phyloP scores from a whole-genome alignment of 1,284 basidiomycete species.

The Pyrrhoderma noxium region DNA sequence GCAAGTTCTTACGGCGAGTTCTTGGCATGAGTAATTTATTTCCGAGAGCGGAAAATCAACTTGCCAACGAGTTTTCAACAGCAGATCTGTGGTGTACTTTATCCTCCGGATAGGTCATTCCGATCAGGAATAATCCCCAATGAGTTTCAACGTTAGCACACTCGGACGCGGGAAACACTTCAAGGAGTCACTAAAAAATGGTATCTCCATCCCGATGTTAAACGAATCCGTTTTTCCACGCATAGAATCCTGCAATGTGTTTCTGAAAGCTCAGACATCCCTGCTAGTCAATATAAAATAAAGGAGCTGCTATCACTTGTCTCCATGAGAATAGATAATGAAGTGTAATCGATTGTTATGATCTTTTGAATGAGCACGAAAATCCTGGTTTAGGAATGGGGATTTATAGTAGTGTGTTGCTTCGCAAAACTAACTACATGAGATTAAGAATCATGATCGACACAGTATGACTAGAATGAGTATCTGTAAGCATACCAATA shows the following conservation, averaged over 20 bases:
- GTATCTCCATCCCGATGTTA: slow-evolving; percentile 73
- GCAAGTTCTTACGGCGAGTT: no score
- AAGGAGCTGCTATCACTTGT: slow-evolving; percentile 77
- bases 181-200: slow-evolving; percentile 65
- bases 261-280: slow-evolving; percentile 84
- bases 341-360: slow-evolving; percentile 86
- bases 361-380: slow-evolving; percentile 45
- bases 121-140: no score
- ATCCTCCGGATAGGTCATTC: no score
- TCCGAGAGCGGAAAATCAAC: no score
- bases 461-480: no score
- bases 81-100: no score
- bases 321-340: slow-evolving; percentile 84
- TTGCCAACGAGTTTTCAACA: no score
- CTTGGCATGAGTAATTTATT: no score
- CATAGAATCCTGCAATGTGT: slow-evolving; percentile 93
- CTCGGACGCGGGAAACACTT: slow-evolving; percentile 79
- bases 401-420: slow-evolving; percentile 69
- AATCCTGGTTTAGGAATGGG: slow-evolving; percentile 69
- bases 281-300: slow-evolving; percentile 66
- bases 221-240: slow-evolving; percentile 94
- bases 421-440: neutral
- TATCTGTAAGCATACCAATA: no score
- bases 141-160: slow-evolving; percentile 58
- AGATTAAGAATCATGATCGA: no score